Base-by-base conservation (phyloP, 2,329 filamentous ascomycete genomes). In the Leptographium procerum region DNA sequence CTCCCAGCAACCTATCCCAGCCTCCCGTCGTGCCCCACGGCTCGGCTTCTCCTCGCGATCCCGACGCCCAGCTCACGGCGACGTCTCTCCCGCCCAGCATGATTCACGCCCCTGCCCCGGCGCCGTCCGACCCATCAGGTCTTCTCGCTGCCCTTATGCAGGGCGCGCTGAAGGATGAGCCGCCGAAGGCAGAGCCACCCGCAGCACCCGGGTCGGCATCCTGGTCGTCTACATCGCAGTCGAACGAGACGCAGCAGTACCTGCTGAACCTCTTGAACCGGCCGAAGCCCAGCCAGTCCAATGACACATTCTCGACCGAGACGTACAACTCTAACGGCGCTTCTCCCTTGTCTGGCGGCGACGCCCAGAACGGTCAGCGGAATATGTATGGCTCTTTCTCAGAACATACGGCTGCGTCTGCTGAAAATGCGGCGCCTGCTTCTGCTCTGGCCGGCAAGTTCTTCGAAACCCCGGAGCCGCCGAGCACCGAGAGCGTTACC, bases 241-340 rank as follows among this genome's bases (percentile, higher is more conserved):
- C 80, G 26, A 79, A 83, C 52, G 86, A 90, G 69, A 89, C 91
- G 5, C 88, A 95, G 71, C 86, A 92, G 63, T 88, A 94, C 68
- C 78, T 99, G 53, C 83, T 97, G 62, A 87, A 89, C 65, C 78
- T 97, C 60, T 80, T 99, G 63, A 94, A 91, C 67, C 52, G 45
- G 16, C 57, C 57, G 2, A 58, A 58, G 52, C 52, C 57, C 2
- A 54, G 40, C 52, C 57, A 57, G 55, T 43, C 47, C 24, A 52
- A 52, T 48, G 47, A 57, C 29, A 19, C 26, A 29, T 67, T 71
- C 7, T 65, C 72, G 61, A 67, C 69, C 56, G 77, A 79, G 61
- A 66, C 72, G 14, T 69, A 73, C 26, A 74, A 75, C 57, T 71
- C 74, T 29, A 68, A 69, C 63, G 75, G 71, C 57, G 68, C 73